phyloP scores from a whole-genome alignment of 306 rosid species.

The Pterocarpus santalinus region DNA sequence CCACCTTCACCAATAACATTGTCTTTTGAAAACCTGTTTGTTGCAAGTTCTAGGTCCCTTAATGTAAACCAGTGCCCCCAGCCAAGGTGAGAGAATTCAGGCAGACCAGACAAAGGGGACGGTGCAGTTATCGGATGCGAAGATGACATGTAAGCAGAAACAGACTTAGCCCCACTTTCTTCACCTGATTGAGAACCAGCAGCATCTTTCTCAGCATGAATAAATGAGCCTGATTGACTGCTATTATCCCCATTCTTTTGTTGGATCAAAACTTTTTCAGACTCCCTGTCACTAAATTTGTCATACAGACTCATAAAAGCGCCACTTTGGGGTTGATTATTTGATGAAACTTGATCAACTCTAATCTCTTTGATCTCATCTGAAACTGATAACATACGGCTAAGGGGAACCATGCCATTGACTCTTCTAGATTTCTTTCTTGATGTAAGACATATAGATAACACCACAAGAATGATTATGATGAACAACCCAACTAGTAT shows the following conservation, averaged over 20 bases:
- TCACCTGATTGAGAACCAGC: conserved; percentile 77
- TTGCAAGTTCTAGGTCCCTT: conserved; percentile 91
- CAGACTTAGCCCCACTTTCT: conserved; percentile 57
- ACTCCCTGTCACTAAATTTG: conserved; percentile 70
- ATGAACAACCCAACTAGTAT: conserved; percentile 74
- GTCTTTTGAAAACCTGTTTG: conserved; percentile 79
- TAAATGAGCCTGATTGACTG: conserved; percentile 80
- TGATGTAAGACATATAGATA: conserved; percentile 80
- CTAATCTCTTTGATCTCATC: conserved; percentile 90
- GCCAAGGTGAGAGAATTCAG: conserved; percentile 94
- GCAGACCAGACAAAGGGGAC: conserved; percentile 85
- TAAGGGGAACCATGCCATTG: conserved; percentile 67
- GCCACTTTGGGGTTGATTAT: conserved; percentile 52
- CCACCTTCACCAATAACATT: conserved; percentile 97
- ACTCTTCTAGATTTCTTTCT: conserved; percentile 82
- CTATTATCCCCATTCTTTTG: conserved; percentile 68
- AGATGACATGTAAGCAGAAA: conserved; percentile 59
- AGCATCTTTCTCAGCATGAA: conserved; percentile 66
- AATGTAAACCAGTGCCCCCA: conserved; percentile 99
- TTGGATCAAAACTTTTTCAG: conserved; percentile 72
- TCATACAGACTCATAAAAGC: conserved; percentile 61
- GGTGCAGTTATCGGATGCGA: conserved; percentile 62
- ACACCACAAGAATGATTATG: conserved; percentile 67
- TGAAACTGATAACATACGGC: conserved; percentile 66
- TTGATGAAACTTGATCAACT: conserved; percentile 81